phyloP scores from a whole-genome alignment of 2,329 filamentous ascomycete species.

The Cercospora citrullina region DNA sequence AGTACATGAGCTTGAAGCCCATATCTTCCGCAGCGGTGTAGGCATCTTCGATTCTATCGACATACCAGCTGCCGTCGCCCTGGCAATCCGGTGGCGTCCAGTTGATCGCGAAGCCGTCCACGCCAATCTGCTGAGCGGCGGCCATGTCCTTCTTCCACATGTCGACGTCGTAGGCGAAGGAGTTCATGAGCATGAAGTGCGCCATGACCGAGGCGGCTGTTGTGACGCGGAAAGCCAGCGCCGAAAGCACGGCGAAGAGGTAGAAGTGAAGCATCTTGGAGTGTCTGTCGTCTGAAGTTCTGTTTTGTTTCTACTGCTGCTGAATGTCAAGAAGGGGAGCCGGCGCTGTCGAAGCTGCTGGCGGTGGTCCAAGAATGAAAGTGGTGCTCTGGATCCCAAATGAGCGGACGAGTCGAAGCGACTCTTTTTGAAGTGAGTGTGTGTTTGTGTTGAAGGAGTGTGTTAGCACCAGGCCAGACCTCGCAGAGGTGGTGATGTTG shows the following conservation, averaged over 20 bases:
- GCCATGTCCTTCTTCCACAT: slow-evolving; percentile 41
- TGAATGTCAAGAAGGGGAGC: slow-evolving; percentile 9
- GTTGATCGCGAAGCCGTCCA: slow-evolving; percentile 43
- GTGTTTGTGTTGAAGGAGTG: slow-evolving; percentile 33
- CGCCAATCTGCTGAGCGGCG: slow-evolving; percentile 38
- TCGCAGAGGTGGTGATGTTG: slow-evolving; percentile 30
- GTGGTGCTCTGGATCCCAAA: slow-evolving; percentile 18
- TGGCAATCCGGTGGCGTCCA: slow-evolving; percentile 41
- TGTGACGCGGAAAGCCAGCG: slow-evolving; percentile 30
- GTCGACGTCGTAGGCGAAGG: slow-evolving; percentile 38
- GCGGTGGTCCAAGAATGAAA: slow-evolving; percentile 13
- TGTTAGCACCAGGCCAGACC: slow-evolving; percentile 33
- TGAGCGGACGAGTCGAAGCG: slow-evolving; percentile 28
- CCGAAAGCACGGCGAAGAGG: slow-evolving; percentile 28
- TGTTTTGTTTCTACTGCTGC: slow-evolving; percentile 15
- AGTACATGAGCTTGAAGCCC: slow-evolving; percentile 42
- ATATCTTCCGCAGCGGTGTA: slow-evolving; percentile 38
- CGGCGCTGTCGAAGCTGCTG: slow-evolving; percentile 23
- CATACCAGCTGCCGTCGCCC: slow-evolving; percentile 36
- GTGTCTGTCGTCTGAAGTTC: slow-evolving; percentile 9
- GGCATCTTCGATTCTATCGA: slow-evolving; percentile 41
- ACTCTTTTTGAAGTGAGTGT: slow-evolving; percentile 15
- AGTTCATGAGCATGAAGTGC: slow-evolving; percentile 42
- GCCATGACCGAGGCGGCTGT: slow-evolving; percentile 39
- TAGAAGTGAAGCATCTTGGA: slow-evolving; percentile 24